A percentile compares a stretch with the other conserved stretches of the same genome.
Evolutionary conservation across 192 early-diverging fungal species (phyloP).

Genomic region (Entomortierella lignicola): DNA sequence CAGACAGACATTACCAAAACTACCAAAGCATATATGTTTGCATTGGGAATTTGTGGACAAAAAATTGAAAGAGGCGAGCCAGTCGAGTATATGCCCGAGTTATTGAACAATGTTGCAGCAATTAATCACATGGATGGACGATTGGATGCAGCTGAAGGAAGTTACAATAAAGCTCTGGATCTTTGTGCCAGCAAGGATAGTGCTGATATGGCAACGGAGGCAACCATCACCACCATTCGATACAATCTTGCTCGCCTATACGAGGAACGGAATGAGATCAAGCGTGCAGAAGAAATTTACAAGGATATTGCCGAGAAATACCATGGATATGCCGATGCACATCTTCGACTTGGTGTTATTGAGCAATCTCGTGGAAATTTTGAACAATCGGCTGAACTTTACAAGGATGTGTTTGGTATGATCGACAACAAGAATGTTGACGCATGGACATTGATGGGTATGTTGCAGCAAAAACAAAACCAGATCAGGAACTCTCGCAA

Average conservation of each 20-base stretch:
- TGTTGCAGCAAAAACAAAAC: conserved; percentile 68
- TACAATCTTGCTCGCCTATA: conserved; percentile 86
- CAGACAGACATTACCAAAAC: conserved; percentile 61
- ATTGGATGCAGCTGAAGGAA: conserved; percentile 51
- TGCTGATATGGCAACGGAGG: conserved; percentile 50
- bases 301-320: conserved; percentile 67
- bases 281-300: conserved; percentile 76
- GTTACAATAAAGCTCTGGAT: conserved; percentile 62
- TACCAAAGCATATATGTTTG: conserved; percentile 57
- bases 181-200: conserved; percentile 48
- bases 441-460: conserved; percentile 81
- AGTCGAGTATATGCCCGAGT: conserved; percentile 63
- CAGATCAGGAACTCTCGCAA: conserved; percentile 76
- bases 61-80: conserved; percentile 42
- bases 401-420: conserved; percentile 70
- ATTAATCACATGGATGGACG: conserved; percentile 69
- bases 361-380: conserved; percentile 62
- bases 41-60: conserved; percentile 51
- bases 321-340: conserved; percentile 83
- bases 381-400: conserved; percentile 69
- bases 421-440: conserved; percentile 69
- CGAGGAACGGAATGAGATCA: conserved; percentile 65
- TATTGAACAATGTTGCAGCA: conserved; percentile 92
- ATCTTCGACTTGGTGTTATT: conserved; percentile 82
- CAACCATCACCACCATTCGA: conserved; percentile 64